Evolutionary conservation across 495 filamentous ascomycete genomes (phyloP).

Genomic region (Friedmanniomyces simplex): DNA sequence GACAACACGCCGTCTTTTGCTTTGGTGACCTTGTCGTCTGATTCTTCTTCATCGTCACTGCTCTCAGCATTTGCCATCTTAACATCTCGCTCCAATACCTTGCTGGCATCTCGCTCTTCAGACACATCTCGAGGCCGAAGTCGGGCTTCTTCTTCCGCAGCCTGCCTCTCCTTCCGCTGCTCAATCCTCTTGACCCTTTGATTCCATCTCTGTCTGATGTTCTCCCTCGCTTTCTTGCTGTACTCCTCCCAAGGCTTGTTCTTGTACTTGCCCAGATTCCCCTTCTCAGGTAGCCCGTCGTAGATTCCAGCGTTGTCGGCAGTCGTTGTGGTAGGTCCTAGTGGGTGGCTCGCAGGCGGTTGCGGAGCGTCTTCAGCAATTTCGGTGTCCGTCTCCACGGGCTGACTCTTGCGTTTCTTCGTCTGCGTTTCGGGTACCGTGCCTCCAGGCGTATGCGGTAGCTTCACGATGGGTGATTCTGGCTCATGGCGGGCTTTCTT

Average conservation of each 20-base stretch:
- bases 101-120: too few relatives aligned
- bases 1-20: too few relatives aligned
- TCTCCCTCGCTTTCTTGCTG: neutral
- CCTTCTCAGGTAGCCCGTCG: too few relatives aligned
- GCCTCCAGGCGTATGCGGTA: neutral
- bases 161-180: too few relatives aligned
- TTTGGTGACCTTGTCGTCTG: too few relatives aligned
- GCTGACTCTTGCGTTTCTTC: neutral
- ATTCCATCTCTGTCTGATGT: neutral
- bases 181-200: neutral
- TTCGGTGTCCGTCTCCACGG: neutral
- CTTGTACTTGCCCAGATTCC: neutral
- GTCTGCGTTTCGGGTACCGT: neutral
- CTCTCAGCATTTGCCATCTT: too few relatives aligned
- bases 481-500: slow-evolving; percentile 7
- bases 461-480: neutral
- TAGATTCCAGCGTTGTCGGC: neutral
- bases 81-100: too few relatives aligned
- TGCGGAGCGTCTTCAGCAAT: neutral
- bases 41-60: too few relatives aligned
- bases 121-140: too few relatives aligned
- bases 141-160: too few relatives aligned
- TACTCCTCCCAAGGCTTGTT: neutral
- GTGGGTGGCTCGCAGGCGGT: neutral
- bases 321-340: neutral